A percentile compares a stretch with the other conserved stretches of the same genome.
These are phyloP conservation scores for Nothophaeocryptopus gaeumannii DNA, from an alignment of 2,329 filamentous ascomycete genomes.

Conservation along the genomic window DNA sequence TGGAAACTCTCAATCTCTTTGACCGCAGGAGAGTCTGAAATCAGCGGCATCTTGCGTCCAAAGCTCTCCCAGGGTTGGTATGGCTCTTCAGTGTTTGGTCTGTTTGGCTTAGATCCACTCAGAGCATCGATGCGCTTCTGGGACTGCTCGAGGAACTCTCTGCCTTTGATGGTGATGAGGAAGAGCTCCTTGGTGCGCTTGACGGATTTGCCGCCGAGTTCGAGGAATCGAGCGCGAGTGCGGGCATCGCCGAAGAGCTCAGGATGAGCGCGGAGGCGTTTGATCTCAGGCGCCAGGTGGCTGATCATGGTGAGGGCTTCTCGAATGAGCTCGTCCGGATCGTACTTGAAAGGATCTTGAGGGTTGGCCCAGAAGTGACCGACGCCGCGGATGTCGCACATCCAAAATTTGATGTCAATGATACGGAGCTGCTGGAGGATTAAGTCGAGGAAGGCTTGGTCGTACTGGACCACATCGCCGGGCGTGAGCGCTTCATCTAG, in stretches of 20 bases:
- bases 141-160: background rate
- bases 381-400: background rate
- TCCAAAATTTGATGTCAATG: slow-evolving; percentile 1
- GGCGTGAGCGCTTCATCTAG: slow-evolving; percentile 5
- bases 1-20: background rate
- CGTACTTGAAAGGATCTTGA: slow-evolving; percentile 2
- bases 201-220: background rate
- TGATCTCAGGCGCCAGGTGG: slow-evolving; percentile 8
- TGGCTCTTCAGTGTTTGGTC: background rate
- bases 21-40: background rate
- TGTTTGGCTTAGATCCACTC: background rate
- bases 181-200: slow-evolving; percentile 2
- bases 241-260: slow-evolving; percentile 8
- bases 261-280: slow-evolving; percentile 7
- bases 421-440: slow-evolving; percentile 3
- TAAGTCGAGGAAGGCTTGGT: slow-evolving; percentile 10
- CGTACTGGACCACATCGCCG: slow-evolving; percentile 4
- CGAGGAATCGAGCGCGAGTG: slow-evolving; percentile 5
- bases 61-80: slow-evolving; percentile 7
- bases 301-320: slow-evolving; percentile 5
- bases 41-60: background rate
- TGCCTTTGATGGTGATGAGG: background rate
- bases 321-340: background rate
- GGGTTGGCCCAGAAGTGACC: background rate
- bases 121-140: slow-evolving; percentile 1